These are phyloP conservation scores for Chenopodium berlandieri DNA, from an alignment of 148 eudicot genomes.

Conservation along the genomic window DNA sequence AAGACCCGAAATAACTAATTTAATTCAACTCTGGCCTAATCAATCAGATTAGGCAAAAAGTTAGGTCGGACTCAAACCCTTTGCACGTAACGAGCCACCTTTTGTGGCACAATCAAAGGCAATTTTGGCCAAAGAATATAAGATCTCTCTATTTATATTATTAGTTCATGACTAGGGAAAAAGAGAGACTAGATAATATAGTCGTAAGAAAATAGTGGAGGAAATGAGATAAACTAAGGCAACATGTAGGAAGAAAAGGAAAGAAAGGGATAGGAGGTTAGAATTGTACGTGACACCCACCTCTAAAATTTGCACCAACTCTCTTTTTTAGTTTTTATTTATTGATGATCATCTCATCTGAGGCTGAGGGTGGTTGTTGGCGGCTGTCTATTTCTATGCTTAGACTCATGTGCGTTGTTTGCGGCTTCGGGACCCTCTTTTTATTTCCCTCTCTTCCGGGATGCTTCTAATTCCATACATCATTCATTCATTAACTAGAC, in stretches of 20 bases:
- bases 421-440: conserved; percentile 1
- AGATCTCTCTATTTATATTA: no score
- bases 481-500: no score
- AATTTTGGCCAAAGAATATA: no score
- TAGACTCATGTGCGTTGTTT: conserved; percentile 20
- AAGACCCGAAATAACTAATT: no score
- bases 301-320: conserved; percentile 15
- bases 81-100: no score
- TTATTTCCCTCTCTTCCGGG: not conserved
- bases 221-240: not conserved
- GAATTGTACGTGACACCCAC: not conserved
- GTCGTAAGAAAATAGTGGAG: not conserved
- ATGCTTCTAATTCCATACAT: not conserved
- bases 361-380: not conserved
- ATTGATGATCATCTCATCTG: not conserved
- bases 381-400: conserved; percentile 2
- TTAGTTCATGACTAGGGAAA: no score
- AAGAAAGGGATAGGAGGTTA: not conserved
- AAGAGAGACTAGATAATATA: no score
- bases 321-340: not conserved
- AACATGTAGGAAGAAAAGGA: not conserved
- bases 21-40: no score
- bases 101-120: no score
- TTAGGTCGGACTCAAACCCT: no score
- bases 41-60: no score